phyloP scores from a whole-genome alignment of 2,329 filamentous ascomycete species.

The Phialophora chinensis region DNA sequence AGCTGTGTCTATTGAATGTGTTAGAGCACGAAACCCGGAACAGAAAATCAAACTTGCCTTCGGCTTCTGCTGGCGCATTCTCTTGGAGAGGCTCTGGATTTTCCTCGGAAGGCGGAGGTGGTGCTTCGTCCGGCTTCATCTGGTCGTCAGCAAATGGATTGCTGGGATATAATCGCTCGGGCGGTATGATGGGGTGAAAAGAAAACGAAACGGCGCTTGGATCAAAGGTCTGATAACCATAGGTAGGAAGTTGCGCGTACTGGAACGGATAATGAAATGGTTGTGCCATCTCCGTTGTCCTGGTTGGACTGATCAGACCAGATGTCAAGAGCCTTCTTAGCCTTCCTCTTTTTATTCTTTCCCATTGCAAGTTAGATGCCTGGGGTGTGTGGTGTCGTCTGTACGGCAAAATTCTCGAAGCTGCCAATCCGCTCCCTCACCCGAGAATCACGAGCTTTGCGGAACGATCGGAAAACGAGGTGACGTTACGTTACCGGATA shows the following conservation, averaged over 20 bases:
- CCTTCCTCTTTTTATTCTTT: slow-evolving; percentile 47
- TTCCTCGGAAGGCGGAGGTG: slow-evolving; percentile 17
- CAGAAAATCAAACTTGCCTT: slow-evolving; percentile 25
- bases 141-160: slow-evolving; percentile 34
- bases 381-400: slow-evolving; percentile 33
- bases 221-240: slow-evolving; percentile 52
- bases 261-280: slow-evolving; percentile 48
- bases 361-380: slow-evolving; percentile 45
- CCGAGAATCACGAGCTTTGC: slow-evolving; percentile 29
- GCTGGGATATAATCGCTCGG: slow-evolving; percentile 29
- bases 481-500: slow-evolving; percentile 35
- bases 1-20: background rate
- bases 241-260: slow-evolving; percentile 53
- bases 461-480: slow-evolving; percentile 32
- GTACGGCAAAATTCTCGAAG: slow-evolving; percentile 22
- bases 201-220: slow-evolving; percentile 47
- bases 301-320: slow-evolving; percentile 42
- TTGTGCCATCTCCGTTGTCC: slow-evolving; percentile 48
- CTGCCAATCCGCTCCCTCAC: slow-evolving; percentile 28
- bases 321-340: slow-evolving; percentile 45
- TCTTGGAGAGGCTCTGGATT: slow-evolving; percentile 16
- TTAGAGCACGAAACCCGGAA: background rate
- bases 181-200: slow-evolving; percentile 44
- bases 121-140: slow-evolving; percentile 30
- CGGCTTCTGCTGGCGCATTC: slow-evolving; percentile 18